Evolutionary conservation across 2,329 filamentous ascomycete genomes (phyloP), one percentile per base, ranked within the genome.

Genomic region (Aspergillus neoniger): DNA sequence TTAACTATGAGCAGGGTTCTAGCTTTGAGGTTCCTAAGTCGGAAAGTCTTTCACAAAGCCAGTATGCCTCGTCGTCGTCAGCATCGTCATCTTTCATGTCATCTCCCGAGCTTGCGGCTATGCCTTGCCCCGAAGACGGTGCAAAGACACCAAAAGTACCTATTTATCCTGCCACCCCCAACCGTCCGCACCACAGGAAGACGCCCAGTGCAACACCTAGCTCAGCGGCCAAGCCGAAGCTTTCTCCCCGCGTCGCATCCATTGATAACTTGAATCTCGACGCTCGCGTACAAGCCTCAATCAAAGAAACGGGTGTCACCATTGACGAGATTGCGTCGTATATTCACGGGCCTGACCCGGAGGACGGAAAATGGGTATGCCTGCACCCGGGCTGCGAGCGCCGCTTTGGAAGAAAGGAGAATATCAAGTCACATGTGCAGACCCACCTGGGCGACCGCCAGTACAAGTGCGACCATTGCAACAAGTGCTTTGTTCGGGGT

Each of bases 371-470:
- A 76, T 95, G 90, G 89, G 81, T 88, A 6, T 95, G 91, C 73
- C 77, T 86, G n/a, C 93, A 80, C 68, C 81, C 91, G 8, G 88
- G 88, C 28, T 99, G 95, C 77, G 86, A 88, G 68, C 96, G 96
- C 77, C 86, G 88, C 56, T 98, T 99, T 73, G 94, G 93, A n/a
- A 87, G 95, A 68, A 96, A 97, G 76, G 95, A 99, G 77, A 98
- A 99, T 79, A 97, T 98, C 81, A 96, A 96, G 75, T 96, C 93
- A 0, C 95, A 99, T 75, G 91, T 99, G 14, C 95, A 99, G 78
- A 99, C 95, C 3, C 95, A 99, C 77, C 88, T 99, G 65, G 95
- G 96, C 70, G 95, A 99, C 76, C 86, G 95, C 51, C 95, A 97
- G 74, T 99, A 92, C 79, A 89, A 91, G 76, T 99, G 95, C 78